phyloP scores from a whole-genome alignment of 1,284 basidiomycete genomes.

The Cutaneotrichosporon spelunceum region DNA sequence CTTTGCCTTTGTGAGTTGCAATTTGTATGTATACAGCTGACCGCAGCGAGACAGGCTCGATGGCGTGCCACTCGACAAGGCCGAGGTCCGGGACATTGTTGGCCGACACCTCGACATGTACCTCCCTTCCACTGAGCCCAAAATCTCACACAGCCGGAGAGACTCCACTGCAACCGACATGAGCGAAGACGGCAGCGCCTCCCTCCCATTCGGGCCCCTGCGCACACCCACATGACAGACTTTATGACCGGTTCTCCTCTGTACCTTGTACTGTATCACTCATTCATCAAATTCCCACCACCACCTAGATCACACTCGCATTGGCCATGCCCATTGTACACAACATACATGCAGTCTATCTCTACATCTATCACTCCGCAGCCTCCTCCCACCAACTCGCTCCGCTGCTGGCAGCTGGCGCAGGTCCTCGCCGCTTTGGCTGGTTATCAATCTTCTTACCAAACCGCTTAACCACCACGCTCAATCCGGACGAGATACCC shows the following conservation, averaged over 20 bases:
- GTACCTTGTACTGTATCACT: slow-evolving; percentile 1
- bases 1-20: slow-evolving; percentile 45
- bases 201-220: neutral
- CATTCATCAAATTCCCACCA: neutral
- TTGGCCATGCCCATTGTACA: neutral
- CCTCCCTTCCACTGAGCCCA: slow-evolving; percentile 14
- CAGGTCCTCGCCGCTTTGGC: slow-evolving; percentile 13
- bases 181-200: neutral
- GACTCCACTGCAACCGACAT: neutral
- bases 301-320: neutral
- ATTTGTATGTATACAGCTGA: neutral
- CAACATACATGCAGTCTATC: slow-evolving; percentile 5
- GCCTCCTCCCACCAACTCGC: slow-evolving; percentile 25
- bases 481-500: slow-evolving; percentile 68
- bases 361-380: slow-evolving; percentile 2
- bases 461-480: slow-evolving; percentile 57
- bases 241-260: neutral
- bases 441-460: slow-evolving; percentile 35
- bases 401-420: slow-evolving; percentile 3
- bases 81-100: slow-evolving; percentile 34
- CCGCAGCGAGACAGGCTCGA: slow-evolving; percentile 24
- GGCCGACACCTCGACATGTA: slow-evolving; percentile 47
- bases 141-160: neutral
- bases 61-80: slow-evolving; percentile 32
- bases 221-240: neutral